phyloP scores from a whole-genome alignment of 805 yeast genomes.

The Lipomyces yamanashiensis region DNA sequence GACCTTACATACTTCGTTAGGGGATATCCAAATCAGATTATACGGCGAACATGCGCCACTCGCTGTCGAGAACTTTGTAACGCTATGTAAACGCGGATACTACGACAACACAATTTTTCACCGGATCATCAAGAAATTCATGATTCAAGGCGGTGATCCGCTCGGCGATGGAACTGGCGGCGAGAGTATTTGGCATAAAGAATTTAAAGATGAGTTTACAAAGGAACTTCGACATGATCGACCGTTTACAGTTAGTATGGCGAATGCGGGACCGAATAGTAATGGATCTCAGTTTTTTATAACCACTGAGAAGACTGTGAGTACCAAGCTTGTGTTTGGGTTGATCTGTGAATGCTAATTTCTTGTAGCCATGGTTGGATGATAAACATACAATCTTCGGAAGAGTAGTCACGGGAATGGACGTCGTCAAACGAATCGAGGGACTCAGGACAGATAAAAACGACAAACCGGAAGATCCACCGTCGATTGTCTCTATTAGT shows the following conservation, averaged over 20 bases:
- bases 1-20: constrained; percentile 49
- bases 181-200: constrained; percentile 46
- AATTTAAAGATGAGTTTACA: constrained; percentile 55
- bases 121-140: constrained; percentile 55
- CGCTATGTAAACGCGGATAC: constrained; percentile 47
- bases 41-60: constrained; percentile 49
- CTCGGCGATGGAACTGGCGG: constrained; percentile 51
- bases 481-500: constrained; percentile 33
- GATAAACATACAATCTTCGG: constrained; percentile 66
- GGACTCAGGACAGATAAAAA: constrained; percentile 50
- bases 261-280: constrained; percentile 62
- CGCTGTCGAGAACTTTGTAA: constrained; percentile 51
- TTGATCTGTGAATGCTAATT: no score
- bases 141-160: constrained; percentile 69
- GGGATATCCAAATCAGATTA: constrained; percentile 50
- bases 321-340: background rate
- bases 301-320: constrained; percentile 56
- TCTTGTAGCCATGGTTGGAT: constrained; percentile 51
- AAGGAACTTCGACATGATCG: constrained; percentile 54
- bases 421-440: constrained; percentile 56
- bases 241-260: constrained; percentile 64
- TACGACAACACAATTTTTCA: constrained; percentile 49
- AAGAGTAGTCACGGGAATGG: constrained; percentile 55
- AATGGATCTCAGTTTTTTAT: constrained; percentile 66
- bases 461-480: constrained; percentile 54